Evolutionary conservation across 345 rosid species (phyloP).

Genomic region (Odontarrhena argentea): DNA sequence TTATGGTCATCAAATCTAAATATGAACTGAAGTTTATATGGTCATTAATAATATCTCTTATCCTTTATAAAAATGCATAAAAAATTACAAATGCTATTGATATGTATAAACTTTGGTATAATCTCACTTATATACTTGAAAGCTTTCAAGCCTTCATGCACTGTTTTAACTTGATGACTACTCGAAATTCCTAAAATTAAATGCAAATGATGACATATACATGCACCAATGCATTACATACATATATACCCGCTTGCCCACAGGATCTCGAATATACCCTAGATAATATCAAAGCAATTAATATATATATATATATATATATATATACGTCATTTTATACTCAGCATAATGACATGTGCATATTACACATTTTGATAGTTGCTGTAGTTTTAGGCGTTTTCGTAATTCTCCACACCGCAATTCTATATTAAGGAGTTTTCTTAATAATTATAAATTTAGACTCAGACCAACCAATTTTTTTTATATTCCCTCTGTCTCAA

Average conservation of each 20-base stretch:
- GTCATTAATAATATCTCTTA: too few relatives aligned
- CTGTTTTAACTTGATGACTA: constrained; percentile 25
- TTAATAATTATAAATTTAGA: too few relatives aligned
- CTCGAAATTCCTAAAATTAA: constrained; percentile 1
- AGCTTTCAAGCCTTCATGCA: constrained; percentile 32
- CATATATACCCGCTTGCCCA: neutral
- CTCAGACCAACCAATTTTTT: too few relatives aligned
- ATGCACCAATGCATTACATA: constrained; percentile 14
- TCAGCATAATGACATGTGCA: neutral
- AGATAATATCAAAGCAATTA: constrained; percentile 3
- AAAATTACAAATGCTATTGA: neutral
- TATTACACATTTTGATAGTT: neutral
- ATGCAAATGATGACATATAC: constrained; percentile 2
- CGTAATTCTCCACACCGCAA: too few relatives aligned
- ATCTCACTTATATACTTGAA: constrained; percentile 36
- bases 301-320: neutral
- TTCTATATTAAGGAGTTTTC: too few relatives aligned
- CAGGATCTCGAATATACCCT: constrained; percentile 8
- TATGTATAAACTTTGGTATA: constrained; percentile 36
- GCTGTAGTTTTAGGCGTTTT: too few relatives aligned
- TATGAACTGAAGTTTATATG: neutral
- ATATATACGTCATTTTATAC: neutral
- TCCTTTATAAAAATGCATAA: too few relatives aligned
- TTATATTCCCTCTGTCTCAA: too few relatives aligned
- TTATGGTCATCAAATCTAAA: neutral